Base-by-base conservation (phyloP, 139 green algal species). In the Picochlorum sp. region DNA sequence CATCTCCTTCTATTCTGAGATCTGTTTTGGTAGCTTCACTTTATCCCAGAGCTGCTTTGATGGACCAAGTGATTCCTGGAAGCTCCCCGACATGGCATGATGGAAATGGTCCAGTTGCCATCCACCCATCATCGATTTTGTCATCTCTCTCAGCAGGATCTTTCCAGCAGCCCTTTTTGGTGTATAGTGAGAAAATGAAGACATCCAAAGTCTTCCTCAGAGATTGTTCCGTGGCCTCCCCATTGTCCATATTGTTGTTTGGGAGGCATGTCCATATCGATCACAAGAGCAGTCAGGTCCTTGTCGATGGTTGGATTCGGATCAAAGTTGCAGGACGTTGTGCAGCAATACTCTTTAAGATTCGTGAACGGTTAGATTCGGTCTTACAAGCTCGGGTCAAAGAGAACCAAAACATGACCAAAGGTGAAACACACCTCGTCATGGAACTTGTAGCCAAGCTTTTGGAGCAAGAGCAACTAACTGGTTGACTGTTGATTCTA, bases 181-280 rank as follows among this genome's bases (percentile, higher is more conserved):
- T 88, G 6, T 96, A 85, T 64, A 68, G 89, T 23, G 89, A 96
- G 52, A 93, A 94, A 83, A 83, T 92, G 28, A 78, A 80, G 37
- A 95, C 86, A 1, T 67, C 49, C 23, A 75, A 80, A 32, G 75
- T 90, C 2, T 96, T 87, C 45, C 65, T 98, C 20, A 73, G 90
- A 1, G 92, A 98, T 61, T 82, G 78, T 59, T 95, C 85, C 1
- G 73, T 82, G 1, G 85, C 90, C 8, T 79, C 81, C 3, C 85
- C 92, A 1, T 34, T 86, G 16, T 67, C 83, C 15, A 76, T 98
- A 44, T 75, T 97, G 62, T 83, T 98, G 5, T 95, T 97, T 70
- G 86, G 88, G 1, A 86, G 85, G 1, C 44, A 63, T 2, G 70
- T 95, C 14, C 59, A 76, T 8, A 66, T 89, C 16, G 59, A 78